phyloP scores from a whole-genome alignment of 2,329 filamentous ascomycete genomes.

The Annulohypoxylon truncatum region DNA sequence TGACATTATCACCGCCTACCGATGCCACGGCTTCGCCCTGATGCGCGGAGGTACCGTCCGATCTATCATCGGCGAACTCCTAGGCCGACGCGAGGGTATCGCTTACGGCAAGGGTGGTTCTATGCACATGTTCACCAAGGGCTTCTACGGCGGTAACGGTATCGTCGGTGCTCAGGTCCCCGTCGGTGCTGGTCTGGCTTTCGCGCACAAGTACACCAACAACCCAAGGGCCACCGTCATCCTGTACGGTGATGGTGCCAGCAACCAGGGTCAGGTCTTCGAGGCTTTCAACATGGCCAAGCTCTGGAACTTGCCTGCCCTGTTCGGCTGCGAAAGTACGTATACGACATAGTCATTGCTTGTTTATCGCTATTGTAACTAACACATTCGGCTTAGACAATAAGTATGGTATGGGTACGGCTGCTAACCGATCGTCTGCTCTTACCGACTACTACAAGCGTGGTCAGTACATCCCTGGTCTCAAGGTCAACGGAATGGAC shows the following conservation, averaged over 20 bases:
- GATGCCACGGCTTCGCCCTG: constrained; percentile 97
- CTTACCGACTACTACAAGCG: constrained; percentile 99
- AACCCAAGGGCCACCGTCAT: constrained; percentile 88
- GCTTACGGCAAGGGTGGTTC: constrained; percentile 99
- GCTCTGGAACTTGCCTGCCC: constrained; percentile 94
- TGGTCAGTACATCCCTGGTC: constrained; percentile 98
- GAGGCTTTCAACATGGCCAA: constrained; percentile 99
- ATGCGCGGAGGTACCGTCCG: constrained; percentile 94
- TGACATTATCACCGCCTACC: constrained; percentile 97
- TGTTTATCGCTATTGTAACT: constrained; percentile 34
- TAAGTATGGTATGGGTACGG: constrained; percentile 99
- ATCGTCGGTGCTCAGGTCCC: constrained; percentile 99
- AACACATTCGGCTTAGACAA: constrained; percentile 74
- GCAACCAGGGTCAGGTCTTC: constrained; percentile 99
- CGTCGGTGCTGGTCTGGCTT: constrained; percentile 94
- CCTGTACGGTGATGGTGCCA: constrained; percentile 97
- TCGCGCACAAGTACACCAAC: constrained; percentile 93
- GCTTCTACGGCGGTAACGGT: constrained; percentile 98
- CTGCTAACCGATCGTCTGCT: constrained; percentile 91
- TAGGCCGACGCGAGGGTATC: constrained; percentile 95
- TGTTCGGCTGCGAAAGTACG: constrained; percentile 98
- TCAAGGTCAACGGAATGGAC: constrained; percentile 99
- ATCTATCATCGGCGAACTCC: constrained; percentile 94
- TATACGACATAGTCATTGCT: constrained; percentile 44
- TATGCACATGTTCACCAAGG: constrained; percentile 99